Evolutionary conservation across 257 asterid genomes (phyloP).

Genomic region (Solanum neorickii): DNA sequence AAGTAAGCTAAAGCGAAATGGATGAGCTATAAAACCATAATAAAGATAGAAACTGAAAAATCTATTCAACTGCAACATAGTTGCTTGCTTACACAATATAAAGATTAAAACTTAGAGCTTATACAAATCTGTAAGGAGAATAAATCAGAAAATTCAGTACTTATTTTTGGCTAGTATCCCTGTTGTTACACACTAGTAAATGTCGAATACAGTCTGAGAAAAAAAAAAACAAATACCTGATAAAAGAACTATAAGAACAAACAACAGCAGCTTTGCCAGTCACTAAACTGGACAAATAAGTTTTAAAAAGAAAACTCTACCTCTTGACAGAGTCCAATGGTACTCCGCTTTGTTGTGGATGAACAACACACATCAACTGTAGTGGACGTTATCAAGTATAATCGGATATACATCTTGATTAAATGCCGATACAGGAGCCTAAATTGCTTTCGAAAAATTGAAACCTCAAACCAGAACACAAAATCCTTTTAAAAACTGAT

Average conservation of each 20-base stretch:
- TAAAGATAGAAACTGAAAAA: background rate
- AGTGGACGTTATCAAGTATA: conserved; percentile 44
- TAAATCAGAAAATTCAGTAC: conserved; percentile 24
- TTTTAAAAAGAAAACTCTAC: conserved; percentile 29
- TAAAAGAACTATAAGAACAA: conserved; percentile 10
- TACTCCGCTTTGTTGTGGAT: conserved; percentile 30
- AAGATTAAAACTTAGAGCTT: background rate
- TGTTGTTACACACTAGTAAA: conserved; percentile 41
- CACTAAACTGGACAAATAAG: conserved; percentile 24
- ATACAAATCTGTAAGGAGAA: background rate
- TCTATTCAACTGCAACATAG: background rate
- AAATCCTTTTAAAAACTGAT: background rate
- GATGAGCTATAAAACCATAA: background rate
- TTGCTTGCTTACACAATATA: background rate
- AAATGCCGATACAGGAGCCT: conserved; percentile 36
- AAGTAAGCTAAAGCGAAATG: background rate
- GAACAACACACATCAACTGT: conserved; percentile 34
- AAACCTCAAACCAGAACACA: background rate
- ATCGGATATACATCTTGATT: conserved; percentile 55
- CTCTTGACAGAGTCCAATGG: conserved; percentile 18
- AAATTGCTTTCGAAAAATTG: conserved; percentile 11
- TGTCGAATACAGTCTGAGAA: conserved; percentile 41
- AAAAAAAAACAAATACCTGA: conserved; percentile 23
- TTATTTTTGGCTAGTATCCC: conserved; percentile 43
- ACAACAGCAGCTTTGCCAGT: conserved; percentile 27